phyloP scores from a whole-genome alignment of 768 basidiomycete genomes.

The Mycena venus region DNA sequence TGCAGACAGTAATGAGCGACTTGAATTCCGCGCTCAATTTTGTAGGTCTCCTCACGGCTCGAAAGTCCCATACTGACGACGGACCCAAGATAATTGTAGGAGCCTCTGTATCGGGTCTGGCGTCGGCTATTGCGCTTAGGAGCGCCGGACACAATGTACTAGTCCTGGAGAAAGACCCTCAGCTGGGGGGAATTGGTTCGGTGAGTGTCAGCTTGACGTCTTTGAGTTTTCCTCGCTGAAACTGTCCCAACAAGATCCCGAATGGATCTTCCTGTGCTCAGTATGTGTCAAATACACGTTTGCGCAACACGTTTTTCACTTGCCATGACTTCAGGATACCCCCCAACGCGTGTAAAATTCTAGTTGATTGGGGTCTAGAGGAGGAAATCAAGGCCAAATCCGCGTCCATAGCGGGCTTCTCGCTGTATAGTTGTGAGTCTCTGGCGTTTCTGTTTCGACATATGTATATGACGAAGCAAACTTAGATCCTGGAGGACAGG shows the following conservation, averaged over 20 bases:
- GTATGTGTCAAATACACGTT: not conserved
- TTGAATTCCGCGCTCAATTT: too few species aligned
- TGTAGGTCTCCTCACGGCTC: too few species aligned
- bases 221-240: not conserved
- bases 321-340: too few species aligned
- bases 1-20: too few species aligned
- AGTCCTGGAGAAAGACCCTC: constrained; percentile 52
- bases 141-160: constrained; percentile 57
- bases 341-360: constrained; percentile 24
- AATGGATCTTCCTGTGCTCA: not conserved
- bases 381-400: not conserved
- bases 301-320: too few species aligned
- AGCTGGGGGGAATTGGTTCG: not conserved
- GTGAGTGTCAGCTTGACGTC: not conserved
- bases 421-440: not conserved
- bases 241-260: not conserved
- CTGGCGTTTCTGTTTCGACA: not conserved
- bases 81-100: constrained; percentile 24
- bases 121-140: constrained; percentile 55
- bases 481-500: not conserved
- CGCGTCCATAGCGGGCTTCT: not conserved
- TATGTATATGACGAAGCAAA: not conserved
- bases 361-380: constrained; percentile 15
- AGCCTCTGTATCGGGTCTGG: constrained; percentile 47
- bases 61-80: too few species aligned